phyloP scores from a whole-genome alignment of 2,329 filamentous ascomycete genomes.

The Penicillium sp. region DNA sequence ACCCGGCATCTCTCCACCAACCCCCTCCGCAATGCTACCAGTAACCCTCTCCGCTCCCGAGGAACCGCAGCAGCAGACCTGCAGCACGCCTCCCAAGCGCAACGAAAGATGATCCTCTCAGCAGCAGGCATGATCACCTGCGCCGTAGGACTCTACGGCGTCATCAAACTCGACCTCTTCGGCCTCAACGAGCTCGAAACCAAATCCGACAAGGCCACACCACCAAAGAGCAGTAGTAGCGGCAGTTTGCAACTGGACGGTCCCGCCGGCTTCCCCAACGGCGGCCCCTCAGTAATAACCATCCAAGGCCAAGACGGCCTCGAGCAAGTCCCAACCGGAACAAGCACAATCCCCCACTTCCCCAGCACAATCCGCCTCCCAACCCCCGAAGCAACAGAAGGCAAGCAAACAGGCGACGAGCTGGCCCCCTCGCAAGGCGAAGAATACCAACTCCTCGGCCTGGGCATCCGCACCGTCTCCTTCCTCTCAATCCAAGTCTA shows the following conservation, averaged over 20 bases:
- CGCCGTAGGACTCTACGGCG: slow-evolving; percentile 41
- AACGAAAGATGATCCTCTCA: slow-evolving; percentile 34
- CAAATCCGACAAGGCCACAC: slow-evolving; percentile 9
- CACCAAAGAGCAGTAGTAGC: slow-evolving; percentile 10
- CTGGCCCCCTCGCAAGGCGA: slow-evolving; percentile 37
- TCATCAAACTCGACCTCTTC: slow-evolving; percentile 39
- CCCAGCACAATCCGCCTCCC: slow-evolving; percentile 67
- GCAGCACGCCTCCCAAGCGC: slow-evolving; percentile 28
- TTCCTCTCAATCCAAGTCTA: slow-evolving; percentile 91
- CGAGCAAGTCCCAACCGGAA: slow-evolving; percentile 76
- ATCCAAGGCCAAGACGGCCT: slow-evolving; percentile 55
- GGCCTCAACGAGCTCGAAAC: slow-evolving; percentile 26
- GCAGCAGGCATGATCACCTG: slow-evolving; percentile 40
- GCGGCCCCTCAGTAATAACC: slow-evolving; percentile 33
- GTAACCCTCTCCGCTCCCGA: slow-evolving; percentile 32
- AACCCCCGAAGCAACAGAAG: slow-evolving; percentile 34
- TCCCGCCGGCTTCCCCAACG: slow-evolving; percentile 35
- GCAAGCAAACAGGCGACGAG: slow-evolving; percentile 38
- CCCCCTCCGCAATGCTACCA: slow-evolving; percentile 25
- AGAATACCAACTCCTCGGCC: slow-evolving; percentile 80
- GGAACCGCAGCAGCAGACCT: slow-evolving; percentile 17
- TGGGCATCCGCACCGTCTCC: slow-evolving; percentile 84
- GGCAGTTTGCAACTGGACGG: slow-evolving; percentile 40
- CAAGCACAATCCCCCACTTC: slow-evolving; percentile 73
- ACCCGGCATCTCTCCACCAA: slow-evolving; percentile 27